Percentiles rank a stretch among this genome's conserved stretches.
Conservation (phyloP, 2,329 filamentous ascomycete species). For the Phaeosphaeriaceae sp. region DNA sequence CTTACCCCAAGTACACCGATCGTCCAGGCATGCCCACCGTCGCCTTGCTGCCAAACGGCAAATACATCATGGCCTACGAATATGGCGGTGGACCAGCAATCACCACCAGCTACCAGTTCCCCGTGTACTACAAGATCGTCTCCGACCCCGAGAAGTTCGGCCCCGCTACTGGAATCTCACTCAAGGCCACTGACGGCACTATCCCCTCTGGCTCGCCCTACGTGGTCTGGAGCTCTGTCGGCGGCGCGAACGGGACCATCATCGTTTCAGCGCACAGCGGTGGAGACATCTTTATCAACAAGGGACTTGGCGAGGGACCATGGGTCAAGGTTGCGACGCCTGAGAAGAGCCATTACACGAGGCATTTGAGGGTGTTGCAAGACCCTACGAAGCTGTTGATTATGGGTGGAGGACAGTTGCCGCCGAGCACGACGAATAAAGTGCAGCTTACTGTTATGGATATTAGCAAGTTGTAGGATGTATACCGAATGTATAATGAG, state of each 20-base stretch:
- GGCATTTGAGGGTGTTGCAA: constrained; percentile 55
- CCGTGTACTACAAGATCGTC: constrained; percentile 61
- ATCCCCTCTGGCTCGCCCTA: constrained; percentile 58
- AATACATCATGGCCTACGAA: constrained; percentile 72
- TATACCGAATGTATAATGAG: background rate
- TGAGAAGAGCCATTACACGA: constrained; percentile 54
- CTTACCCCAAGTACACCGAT: constrained; percentile 66
- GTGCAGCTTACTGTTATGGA: constrained; percentile 42
- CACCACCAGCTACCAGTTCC: constrained; percentile 51
- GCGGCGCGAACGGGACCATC: constrained; percentile 59
- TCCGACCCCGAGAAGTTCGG: constrained; percentile 57
- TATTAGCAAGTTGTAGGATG: constrained; percentile 28
- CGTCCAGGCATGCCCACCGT: constrained; percentile 74
- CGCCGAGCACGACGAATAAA: constrained; percentile 42
- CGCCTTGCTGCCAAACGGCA: constrained; percentile 62
- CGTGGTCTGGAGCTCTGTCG: constrained; percentile 58
- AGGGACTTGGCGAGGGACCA: constrained; percentile 50
- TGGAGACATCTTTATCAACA: constrained; percentile 57
- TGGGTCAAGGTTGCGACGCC: constrained; percentile 56
- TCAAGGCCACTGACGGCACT: constrained; percentile 56
- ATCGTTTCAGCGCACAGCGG: constrained; percentile 54
- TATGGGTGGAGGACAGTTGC: constrained; percentile 50
- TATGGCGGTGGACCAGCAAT: constrained; percentile 58
- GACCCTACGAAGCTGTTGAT: constrained; percentile 50
- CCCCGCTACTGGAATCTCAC: constrained; percentile 47